Conservation (phyloP, 2,329 filamentous ascomycete species). For the Trichoderma afroharzianum region DNA sequence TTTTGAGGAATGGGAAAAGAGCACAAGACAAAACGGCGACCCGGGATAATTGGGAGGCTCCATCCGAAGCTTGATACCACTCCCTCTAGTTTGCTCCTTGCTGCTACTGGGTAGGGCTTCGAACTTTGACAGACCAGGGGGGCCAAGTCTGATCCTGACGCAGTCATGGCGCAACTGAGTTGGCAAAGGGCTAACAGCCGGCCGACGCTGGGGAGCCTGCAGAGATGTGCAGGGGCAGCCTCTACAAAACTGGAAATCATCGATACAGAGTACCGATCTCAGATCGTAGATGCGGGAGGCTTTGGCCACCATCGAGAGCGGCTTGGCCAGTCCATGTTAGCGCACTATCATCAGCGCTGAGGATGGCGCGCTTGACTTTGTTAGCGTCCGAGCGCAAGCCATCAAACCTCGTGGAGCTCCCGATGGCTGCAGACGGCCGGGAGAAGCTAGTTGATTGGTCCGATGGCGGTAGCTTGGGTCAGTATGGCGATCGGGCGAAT, state of each 20-base stretch:
- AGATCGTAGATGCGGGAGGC: constrained; percentile 8
- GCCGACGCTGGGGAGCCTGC: neutral
- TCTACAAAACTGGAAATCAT: neutral
- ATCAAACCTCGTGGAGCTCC: neutral
- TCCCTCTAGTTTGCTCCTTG: neutral
- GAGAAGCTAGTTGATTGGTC: constrained; percentile 7
- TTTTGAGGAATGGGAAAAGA: neutral
- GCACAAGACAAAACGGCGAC: neutral
- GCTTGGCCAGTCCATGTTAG: neutral
- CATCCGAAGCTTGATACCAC: neutral
- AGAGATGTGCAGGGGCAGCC: neutral
- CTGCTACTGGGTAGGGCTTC: neutral
- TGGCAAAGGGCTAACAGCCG: neutral
- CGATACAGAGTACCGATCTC: neutral
- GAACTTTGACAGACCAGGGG: neutral
- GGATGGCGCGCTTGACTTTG: neutral
- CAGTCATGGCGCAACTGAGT: neutral
- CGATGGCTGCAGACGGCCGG: neutral
- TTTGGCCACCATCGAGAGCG: constrained; percentile 3
- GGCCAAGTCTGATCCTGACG: neutral
- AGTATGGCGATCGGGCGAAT: constrained; percentile 12
- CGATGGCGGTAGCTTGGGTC: constrained; percentile 2
- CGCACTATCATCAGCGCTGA: neutral
- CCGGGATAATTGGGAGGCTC: neutral
- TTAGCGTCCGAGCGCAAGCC: neutral